phyloP scores from a whole-genome alignment of 805 yeast species.

The Barnettozyma salicaria region DNA sequence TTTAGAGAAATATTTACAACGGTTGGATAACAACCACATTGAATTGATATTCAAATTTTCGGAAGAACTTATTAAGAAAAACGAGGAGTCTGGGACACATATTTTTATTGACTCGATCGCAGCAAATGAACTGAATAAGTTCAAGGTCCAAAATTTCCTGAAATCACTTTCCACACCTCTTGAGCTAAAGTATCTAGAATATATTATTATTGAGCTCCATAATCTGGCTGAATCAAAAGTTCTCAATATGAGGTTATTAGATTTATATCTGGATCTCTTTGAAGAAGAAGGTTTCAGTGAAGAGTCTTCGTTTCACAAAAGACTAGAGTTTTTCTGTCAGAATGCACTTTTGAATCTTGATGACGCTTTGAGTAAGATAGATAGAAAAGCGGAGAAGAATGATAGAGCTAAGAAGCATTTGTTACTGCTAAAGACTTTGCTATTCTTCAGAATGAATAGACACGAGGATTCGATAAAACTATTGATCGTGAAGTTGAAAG shows the following conservation, averaged over 20 bases:
- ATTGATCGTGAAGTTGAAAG: slow-evolving; percentile 49
- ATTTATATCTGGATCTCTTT: slow-evolving; percentile 36
- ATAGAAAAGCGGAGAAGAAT: not conserved
- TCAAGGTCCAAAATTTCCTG: slow-evolving; percentile 46
- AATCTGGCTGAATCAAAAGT: slow-evolving; percentile 27
- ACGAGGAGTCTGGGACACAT: slow-evolving; percentile 32
- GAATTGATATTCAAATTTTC: slow-evolving; percentile 54
- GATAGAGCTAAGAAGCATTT: slow-evolving; percentile 10
- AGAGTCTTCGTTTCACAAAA: slow-evolving; percentile 24
- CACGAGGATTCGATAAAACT: slow-evolving; percentile 61
- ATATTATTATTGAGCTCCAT: slow-evolving; percentile 36
- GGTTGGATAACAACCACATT: slow-evolving; percentile 42
- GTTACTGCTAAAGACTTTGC: slow-evolving; percentile 48
- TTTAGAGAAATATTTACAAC: slow-evolving; percentile 49
- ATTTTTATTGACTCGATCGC: slow-evolving; percentile 63
- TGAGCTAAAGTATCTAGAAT: slow-evolving; percentile 46
- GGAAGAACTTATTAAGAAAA: slow-evolving; percentile 15
- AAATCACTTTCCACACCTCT: slow-evolving; percentile 31
- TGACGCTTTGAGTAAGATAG: slow-evolving; percentile 1
- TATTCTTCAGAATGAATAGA: slow-evolving; percentile 52
- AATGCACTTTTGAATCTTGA: slow-evolving; percentile 11
- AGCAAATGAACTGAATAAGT: slow-evolving; percentile 42
- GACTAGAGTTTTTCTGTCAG: slow-evolving; percentile 31
- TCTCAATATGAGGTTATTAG: slow-evolving; percentile 40
- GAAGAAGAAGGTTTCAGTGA: slow-evolving; percentile 9